phyloP scores from a whole-genome alignment of 2,329 filamentous ascomycete species.

The Fusarium sp. region DNA sequence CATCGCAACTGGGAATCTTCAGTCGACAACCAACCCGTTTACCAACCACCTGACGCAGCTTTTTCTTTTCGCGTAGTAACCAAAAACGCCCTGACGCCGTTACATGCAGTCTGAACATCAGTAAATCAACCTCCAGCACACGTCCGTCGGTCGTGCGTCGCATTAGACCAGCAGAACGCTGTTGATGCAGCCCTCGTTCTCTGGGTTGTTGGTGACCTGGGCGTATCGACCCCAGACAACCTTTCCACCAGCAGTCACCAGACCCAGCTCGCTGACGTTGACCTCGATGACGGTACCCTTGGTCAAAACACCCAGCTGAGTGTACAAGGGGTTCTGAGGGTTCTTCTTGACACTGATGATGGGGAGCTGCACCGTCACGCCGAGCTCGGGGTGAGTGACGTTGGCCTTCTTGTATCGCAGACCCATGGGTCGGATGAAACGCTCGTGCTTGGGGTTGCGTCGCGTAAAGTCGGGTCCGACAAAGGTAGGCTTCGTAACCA shows the following conservation, averaged over 20 bases:
- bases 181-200: constrained; percentile 56
- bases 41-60: constrained; percentile 33
- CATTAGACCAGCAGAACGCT: constrained; percentile 43
- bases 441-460: constrained; percentile 83
- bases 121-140: constrained; percentile 28
- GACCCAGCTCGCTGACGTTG: constrained; percentile 90
- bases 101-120: constrained; percentile 44
- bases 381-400: constrained; percentile 79
- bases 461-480: constrained; percentile 92
- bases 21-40: constrained; percentile 44
- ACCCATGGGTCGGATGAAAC: constrained; percentile 64
- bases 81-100: constrained; percentile 45
- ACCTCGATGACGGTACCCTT: constrained; percentile 87
- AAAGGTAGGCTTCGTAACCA: constrained; percentile 74
- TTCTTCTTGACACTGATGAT: constrained; percentile 76
- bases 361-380: constrained; percentile 87
- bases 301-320: constrained; percentile 89
- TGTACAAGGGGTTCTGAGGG: constrained; percentile 90
- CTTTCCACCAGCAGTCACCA: constrained; percentile 92
- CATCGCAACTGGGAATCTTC: constrained; percentile 45
- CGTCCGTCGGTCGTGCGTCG: constrained; percentile 7
- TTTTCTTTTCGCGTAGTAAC: constrained; percentile 37
- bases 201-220: constrained; percentile 59
- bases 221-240: constrained; percentile 92
- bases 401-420: constrained; percentile 65